Evolutionary conservation across 495 filamentous ascomycete genomes (phyloP).

Genomic region (Collariella sp.): DNA sequence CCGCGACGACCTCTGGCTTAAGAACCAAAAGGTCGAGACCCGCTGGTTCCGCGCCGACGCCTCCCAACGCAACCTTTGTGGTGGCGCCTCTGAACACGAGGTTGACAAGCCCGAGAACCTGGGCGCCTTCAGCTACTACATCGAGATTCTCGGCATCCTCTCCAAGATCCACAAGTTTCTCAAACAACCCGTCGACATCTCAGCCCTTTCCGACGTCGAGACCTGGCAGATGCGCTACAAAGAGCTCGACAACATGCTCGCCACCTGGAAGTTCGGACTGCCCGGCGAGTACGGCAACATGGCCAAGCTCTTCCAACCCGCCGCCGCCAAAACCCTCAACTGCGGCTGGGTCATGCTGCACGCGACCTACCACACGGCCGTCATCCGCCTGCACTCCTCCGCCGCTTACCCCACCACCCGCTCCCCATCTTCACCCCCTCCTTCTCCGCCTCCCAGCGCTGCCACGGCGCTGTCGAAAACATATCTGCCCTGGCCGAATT

Average conservation of each 20-base stretch:
- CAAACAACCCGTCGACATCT: conserved; percentile 81
- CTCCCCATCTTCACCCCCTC: conserved; percentile 81
- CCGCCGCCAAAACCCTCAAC: conserved; percentile 57
- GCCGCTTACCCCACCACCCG: conserved; percentile 83
- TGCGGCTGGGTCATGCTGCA: conserved; percentile 89
- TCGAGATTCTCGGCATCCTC: conserved; percentile 77
- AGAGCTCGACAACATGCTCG: conserved; percentile 67
- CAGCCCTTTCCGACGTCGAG: conserved; percentile 72
- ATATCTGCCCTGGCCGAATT: conserved; percentile 67
- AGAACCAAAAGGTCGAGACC: conserved; percentile 75
- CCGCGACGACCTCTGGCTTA: conserved; percentile 74
- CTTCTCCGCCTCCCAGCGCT: conserved; percentile 71
- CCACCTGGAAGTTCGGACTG: conserved; percentile 73
- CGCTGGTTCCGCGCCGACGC: conserved; percentile 63
- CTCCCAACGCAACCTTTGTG: conserved; percentile 10
- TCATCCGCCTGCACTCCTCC: conserved; percentile 85
- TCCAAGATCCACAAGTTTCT: conserved; percentile 79
- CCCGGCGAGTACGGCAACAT: conserved; percentile 76
- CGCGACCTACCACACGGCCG: conserved; percentile 61
- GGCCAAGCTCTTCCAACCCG: conserved; percentile 57
- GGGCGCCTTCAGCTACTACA: conserved; percentile 75
- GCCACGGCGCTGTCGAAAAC: conserved; percentile 73
- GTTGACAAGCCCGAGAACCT: conserved; percentile 69
- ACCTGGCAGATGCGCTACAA: conserved; percentile 82
- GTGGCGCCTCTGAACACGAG: conserved; percentile 45